Conservation (phyloP, 225 moss, liverwort and hornwort genomes). For the Anthoceros angustus region DNA sequence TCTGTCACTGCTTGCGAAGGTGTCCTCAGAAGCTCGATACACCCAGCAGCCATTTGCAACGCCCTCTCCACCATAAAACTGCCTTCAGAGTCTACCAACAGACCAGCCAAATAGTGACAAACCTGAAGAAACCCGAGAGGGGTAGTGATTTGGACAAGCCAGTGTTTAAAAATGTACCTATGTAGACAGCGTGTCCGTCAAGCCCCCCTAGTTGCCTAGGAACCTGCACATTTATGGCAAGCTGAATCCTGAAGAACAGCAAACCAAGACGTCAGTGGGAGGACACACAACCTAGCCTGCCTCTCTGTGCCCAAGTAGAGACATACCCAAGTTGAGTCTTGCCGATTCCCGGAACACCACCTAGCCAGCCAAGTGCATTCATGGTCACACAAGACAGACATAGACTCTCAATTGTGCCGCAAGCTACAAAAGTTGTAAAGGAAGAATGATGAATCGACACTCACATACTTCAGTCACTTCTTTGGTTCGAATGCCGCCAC, state of each 20-base stretch:
- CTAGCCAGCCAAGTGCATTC: slow-evolving; percentile 27
- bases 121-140: neutral
- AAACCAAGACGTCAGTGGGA: neutral
- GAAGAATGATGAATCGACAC: slow-evolving; percentile 8
- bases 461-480: slow-evolving; percentile 88
- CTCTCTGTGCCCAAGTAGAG: neutral
- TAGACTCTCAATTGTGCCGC: neutral
- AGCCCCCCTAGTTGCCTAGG: slow-evolving; percentile 57
- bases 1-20: slow-evolving; percentile 15
- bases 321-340: slow-evolving; percentile 98
- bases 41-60: slow-evolving; percentile 65
- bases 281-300: neutral
- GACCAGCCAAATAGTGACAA: neutral
- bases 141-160: neutral
- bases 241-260: slow-evolving; percentile 58
- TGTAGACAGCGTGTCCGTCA: slow-evolving; percentile 79
- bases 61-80: slow-evolving; percentile 98
- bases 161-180: slow-evolving; percentile 34
- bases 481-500: slow-evolving; percentile 63
- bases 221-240: slow-evolving; percentile 91
- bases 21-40: slow-evolving; percentile 32
- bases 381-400: neutral
- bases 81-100: slow-evolving; percentile 67
- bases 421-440: neutral
- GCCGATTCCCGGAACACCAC: slow-evolving; percentile 92